phyloP scores from a whole-genome alignment of 108 stramenopile species.

The Nitzschia putrida region DNA sequence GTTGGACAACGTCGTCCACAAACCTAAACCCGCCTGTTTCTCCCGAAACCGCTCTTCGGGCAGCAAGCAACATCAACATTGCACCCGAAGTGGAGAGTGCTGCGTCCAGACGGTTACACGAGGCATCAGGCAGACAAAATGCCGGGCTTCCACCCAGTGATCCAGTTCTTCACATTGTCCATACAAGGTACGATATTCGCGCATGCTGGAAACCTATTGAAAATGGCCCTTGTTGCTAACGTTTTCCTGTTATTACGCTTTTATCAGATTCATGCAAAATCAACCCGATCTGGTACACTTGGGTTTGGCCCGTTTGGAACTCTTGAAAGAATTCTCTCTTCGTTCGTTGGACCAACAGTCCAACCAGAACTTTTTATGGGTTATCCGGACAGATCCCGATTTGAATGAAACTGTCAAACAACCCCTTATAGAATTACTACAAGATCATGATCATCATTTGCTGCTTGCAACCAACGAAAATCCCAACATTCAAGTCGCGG shows the following conservation, averaged over 20 bases:
- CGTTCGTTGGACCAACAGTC: constrained; percentile 41
- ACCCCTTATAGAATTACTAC: constrained; percentile 37
- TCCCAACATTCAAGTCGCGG: constrained; percentile 24
- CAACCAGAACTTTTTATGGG: constrained; percentile 52
- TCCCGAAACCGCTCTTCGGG: too few relatives aligned
- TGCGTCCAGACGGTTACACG: too few relatives aligned
- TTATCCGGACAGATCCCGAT: constrained; percentile 55
- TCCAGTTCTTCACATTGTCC: not conserved
- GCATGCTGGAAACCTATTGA: not conserved
- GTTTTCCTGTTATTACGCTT: not conserved
- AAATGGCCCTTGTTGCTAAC: not conserved
- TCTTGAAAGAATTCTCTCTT: constrained; percentile 51
- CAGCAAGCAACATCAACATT: too few relatives aligned
- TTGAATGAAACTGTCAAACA: constrained; percentile 26
- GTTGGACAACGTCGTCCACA: too few relatives aligned
- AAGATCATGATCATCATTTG: constrained; percentile 20
- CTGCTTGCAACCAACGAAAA: constrained; percentile 52
- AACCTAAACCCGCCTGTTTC: too few relatives aligned
- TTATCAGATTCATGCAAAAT: constrained; percentile 59
- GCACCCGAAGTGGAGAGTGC: too few relatives aligned
- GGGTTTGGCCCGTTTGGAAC: constrained; percentile 45
- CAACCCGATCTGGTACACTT: constrained; percentile 46
- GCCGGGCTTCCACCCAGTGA: too few relatives aligned
- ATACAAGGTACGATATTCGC: constrained; percentile 4
- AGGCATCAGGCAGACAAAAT: too few relatives aligned